These are phyloP conservation scores for Trypanosoma platydactyli DNA, from an alignment of 208 protist species.

Conservation along the genomic window DNA sequence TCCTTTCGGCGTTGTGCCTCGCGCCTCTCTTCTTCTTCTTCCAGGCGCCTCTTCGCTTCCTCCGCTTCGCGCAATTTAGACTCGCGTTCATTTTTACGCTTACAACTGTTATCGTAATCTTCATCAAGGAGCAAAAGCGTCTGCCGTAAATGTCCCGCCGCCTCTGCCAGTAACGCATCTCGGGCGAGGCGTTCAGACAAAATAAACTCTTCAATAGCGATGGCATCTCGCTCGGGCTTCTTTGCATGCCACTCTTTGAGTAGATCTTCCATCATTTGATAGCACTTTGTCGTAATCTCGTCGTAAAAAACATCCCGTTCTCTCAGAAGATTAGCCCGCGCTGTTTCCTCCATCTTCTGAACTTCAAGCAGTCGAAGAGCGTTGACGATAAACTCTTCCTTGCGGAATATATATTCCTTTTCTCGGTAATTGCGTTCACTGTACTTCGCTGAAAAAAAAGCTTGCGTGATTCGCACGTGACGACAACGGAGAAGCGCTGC, in stretches of 20 bases:
- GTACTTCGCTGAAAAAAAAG: not conserved
- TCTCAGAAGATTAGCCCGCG: not conserved
- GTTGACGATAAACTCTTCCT: constrained; percentile 24
- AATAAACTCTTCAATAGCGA: not conserved
- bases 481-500: constrained; percentile 18
- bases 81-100: constrained; percentile 7
- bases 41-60: not conserved
- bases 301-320: constrained; percentile 18
- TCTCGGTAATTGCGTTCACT: constrained; percentile 15
- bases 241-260: constrained; percentile 13
- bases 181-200: constrained; percentile 5
- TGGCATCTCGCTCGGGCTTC: constrained; percentile 5
- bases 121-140: constrained; percentile 3
- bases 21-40: not conserved
- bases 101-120: not conserved
- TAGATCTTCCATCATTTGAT: constrained; percentile 13
- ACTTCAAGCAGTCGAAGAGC: constrained; percentile 9
- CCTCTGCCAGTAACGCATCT: not conserved
- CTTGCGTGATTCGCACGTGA: constrained; percentile 9
- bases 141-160: not conserved
- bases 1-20: not conserved
- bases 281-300: constrained; percentile 2
- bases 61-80: not conserved
- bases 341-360: constrained; percentile 16
- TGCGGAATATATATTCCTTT: constrained; percentile 18